Evolutionary conservation across 2,329 filamentous ascomycete species (phyloP).

Genomic region (Sporothrix brasiliensis): DNA sequence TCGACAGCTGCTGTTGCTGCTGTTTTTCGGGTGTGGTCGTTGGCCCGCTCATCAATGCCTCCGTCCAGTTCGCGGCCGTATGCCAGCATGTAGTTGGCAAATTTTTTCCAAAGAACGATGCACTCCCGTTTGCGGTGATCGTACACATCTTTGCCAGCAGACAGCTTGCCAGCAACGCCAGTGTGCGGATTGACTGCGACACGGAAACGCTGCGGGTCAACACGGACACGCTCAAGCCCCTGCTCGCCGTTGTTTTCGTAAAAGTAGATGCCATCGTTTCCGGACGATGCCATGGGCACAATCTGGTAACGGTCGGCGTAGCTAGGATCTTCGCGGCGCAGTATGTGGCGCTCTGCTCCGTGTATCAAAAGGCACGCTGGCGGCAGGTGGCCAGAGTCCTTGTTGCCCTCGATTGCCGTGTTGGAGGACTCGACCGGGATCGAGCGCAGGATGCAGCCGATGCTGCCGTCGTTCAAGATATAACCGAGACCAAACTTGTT

Average conservation of each 20-base stretch:
- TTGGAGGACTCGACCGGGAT: conserved; percentile 46
- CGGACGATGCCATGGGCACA: conserved; percentile 54
- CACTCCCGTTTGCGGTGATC: conserved; percentile 68
- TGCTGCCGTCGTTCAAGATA: conserved; percentile 78
- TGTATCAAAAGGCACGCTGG: conserved; percentile 73
- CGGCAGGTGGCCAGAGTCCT: conserved; percentile 56
- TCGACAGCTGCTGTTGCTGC: conserved; percentile 44
- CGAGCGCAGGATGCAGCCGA: conserved; percentile 68
- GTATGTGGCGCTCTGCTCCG: conserved; percentile 70
- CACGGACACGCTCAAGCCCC: conserved; percentile 65
- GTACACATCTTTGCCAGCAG: conserved; percentile 64
- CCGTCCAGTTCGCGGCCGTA: conserved; percentile 71
- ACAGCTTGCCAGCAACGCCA: conserved; percentile 63
- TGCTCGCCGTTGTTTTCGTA: conserved; percentile 70
- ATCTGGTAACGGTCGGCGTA: conserved; percentile 64
- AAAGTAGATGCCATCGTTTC: conserved; percentile 61
- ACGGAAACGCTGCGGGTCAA: conserved; percentile 65
- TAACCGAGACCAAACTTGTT: conserved; percentile 86
- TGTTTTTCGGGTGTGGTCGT: conserved; percentile 49
- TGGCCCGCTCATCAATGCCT: conserved; percentile 42
- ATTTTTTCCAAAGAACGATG: conserved; percentile 71
- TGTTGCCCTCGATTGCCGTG: not conserved
- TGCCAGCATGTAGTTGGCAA: conserved; percentile 73
- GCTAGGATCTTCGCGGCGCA: conserved; percentile 58
- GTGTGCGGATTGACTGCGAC: conserved; percentile 56